Conservation (phyloP, 257 asterid genomes). For the Petrea volubilis region DNA sequence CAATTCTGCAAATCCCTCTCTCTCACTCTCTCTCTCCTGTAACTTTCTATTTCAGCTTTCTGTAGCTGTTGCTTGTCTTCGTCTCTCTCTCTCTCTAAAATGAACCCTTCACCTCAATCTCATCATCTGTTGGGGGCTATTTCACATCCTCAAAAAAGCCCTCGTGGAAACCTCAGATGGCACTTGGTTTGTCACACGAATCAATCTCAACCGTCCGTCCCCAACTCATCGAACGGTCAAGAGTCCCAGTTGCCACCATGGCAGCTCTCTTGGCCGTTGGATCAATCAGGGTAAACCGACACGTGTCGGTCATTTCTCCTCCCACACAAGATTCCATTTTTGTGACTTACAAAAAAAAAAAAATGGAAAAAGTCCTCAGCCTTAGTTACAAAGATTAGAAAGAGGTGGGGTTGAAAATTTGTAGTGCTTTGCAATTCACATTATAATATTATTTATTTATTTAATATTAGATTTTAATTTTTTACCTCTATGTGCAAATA, state of each 20-base stretch:
- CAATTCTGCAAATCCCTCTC: constrained; percentile 15
- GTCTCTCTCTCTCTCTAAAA: constrained; percentile 14
- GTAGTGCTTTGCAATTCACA: not conserved
- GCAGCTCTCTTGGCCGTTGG: constrained; percentile 31
- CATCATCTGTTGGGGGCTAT: constrained; percentile 29
- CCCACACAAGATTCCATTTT: constrained; percentile 25
- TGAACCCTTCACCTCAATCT: constrained; percentile 35
- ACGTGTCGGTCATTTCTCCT: constrained; percentile 46
- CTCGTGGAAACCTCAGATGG: constrained; percentile 52
- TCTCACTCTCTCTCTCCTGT: not conserved
- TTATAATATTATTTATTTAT: not conserved
- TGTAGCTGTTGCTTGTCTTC: not conserved
- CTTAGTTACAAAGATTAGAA: not conserved
- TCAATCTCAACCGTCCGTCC: constrained; percentile 16
- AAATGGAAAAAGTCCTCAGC: not conserved
- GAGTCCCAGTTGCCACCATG: constrained; percentile 42
- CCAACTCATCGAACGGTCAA: constrained; percentile 9
- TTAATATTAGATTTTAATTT: no score
- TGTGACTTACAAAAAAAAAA: not conserved
- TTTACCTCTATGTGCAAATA: no score
- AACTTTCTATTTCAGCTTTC: constrained; percentile 5
- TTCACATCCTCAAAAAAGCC: constrained; percentile 32
- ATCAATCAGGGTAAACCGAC: constrained; percentile 27
- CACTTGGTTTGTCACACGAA: constrained; percentile 27
- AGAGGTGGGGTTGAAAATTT: not conserved